Conservation (phyloP, 148 eudicot species). For the Dysphania ambrosioides region DNA sequence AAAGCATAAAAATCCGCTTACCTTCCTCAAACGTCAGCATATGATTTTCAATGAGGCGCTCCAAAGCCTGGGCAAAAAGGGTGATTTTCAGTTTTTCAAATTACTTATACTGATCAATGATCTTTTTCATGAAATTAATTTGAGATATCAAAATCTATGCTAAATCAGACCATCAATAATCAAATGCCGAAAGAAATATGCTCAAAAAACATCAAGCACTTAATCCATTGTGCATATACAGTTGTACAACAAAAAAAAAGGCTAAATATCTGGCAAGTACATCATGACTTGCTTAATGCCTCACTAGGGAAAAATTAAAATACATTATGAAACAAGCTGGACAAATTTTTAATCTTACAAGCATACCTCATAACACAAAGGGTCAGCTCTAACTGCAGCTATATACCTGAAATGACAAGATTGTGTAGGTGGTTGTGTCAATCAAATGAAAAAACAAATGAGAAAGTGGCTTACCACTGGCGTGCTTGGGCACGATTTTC, state of each 20-base stretch:
- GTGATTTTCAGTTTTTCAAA: too few relatives aligned
- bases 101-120: too few relatives aligned
- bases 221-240: not conserved
- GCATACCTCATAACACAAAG: constrained; percentile 93
- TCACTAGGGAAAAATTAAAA: not conserved
- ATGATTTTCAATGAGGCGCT: constrained; percentile 89
- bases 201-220: not conserved
- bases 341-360: constrained; percentile 7
- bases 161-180: not conserved
- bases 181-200: not conserved
- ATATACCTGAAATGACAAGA: constrained; percentile 56
- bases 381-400: constrained; percentile 94
- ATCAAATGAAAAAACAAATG: not conserved
- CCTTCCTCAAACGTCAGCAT: constrained; percentile 99
- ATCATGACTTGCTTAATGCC: not conserved
- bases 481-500: constrained; percentile 95
- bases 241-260: not conserved
- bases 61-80: constrained; percentile 61
- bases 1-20: constrained; percentile 16
- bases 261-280: not conserved
- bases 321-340: not conserved
- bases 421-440: not conserved
- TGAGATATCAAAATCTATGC: too few relatives aligned
- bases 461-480: constrained; percentile 55
- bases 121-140: not conserved